Evolutionary conservation across 495 filamentous ascomycete species (phyloP), one percentile per base, ranked within the genome.

Genomic region (Stereocaulon alpinum): DNA sequence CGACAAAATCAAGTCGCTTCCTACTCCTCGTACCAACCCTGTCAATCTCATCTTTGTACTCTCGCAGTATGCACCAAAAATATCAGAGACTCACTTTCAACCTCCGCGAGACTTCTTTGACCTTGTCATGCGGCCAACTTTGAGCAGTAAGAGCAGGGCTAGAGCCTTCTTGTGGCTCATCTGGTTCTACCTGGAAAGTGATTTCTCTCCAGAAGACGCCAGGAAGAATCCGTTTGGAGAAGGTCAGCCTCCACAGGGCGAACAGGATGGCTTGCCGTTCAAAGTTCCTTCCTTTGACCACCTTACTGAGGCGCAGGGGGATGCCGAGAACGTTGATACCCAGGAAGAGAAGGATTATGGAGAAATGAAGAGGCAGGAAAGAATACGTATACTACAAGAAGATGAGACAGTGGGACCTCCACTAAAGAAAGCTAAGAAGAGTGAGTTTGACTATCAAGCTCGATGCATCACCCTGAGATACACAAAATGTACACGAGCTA

Each of bases 131-230:
- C 81, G 89, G 64, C 83, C 83, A 3, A 86, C 86, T 22, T 77
- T 91, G 29, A 91, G 86, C 55, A 96, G 91, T 68, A 73, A 77
- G 66, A 92, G 86, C 66, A 81, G 93, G 58, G 93, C 94, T 0
- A 86, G 73, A 55, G 92, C 91, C 2, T 98, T 98, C 68, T 73
- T 98, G 17, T 98, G 93, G 93, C 71, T 98, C 61, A 96, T 98
- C 84, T 98, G 93, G 93, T 95, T 89, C 77, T 97, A 98, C 70
- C 77, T 97, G n/a, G 94, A 98, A 72, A 92, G 91, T 54, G 88
- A 97, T 68, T 96, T 95, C 67, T 85, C 85, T 5, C 77, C 81
- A 51, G 86, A 96, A 62, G 88, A 85, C 56, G 88, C 89, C 42
- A 74, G 84, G 43, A 83, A 86, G 58, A 98, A 97, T 70, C 93